A percentile compares a stretch with the other conserved stretches of the same genome.
Conservation (phyloP, 2,329 filamentous ascomycete species). For the Colletotrichum endophyticum region DNA sequence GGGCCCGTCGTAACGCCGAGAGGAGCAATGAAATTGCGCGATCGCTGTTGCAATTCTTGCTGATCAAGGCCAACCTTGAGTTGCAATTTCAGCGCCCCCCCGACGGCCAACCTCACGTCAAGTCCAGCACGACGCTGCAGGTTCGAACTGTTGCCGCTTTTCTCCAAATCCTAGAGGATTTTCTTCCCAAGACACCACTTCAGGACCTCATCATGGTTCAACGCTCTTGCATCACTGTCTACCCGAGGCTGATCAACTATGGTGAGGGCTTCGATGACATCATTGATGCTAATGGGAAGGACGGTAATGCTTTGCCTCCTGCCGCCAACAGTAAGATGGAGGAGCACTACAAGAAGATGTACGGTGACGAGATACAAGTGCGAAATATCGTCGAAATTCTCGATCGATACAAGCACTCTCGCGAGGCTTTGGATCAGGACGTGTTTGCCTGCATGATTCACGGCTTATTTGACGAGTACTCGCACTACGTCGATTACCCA, state of each 20-base stretch:
- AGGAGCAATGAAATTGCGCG: constrained; percentile 71
- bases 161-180: constrained; percentile 79
- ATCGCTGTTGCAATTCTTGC: constrained; percentile 79
- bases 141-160: constrained; percentile 86
- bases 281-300: constrained; percentile 82
- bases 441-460: constrained; percentile 99
- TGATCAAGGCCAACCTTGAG: constrained; percentile 85
- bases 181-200: constrained; percentile 61
- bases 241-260: constrained; percentile 95
- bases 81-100: constrained; percentile 72
- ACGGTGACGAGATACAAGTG: constrained; percentile 87
- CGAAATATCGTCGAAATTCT: constrained; percentile 85
- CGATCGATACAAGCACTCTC: constrained; percentile 86
- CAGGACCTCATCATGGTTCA: constrained; percentile 81
- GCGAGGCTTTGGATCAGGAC: constrained; percentile 85
- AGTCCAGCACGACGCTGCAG: constrained; percentile 75
- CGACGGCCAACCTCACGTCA: constrained; percentile 60
- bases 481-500: constrained; percentile 93
- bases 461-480: constrained; percentile 95
- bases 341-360: constrained; percentile 98
- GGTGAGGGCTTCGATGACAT: constrained; percentile 91
- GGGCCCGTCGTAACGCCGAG: constrained; percentile 75
- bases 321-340: constrained; percentile 92
- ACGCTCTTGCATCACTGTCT: constrained; percentile 87
- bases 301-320: constrained; percentile 79